Evolutionary conservation across 169 alveolate genomes (phyloP), one percentile per base, ranked within the genome.

Genomic region (Eimeria sp.): DNA sequence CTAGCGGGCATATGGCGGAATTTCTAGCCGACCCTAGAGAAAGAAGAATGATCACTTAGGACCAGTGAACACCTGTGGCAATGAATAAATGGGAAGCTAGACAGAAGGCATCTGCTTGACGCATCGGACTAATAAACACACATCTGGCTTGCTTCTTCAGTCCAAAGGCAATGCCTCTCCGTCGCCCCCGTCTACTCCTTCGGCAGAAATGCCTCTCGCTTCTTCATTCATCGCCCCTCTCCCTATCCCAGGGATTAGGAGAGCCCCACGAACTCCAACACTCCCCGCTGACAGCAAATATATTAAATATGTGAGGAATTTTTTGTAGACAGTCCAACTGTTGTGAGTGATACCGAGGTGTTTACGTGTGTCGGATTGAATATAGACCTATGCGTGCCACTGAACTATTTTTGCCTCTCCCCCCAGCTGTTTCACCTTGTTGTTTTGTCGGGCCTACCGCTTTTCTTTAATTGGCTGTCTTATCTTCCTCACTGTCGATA

Each of bases 251-350:
- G 93, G 93, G 14, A 87, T 87, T 62, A 52, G 93, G 68, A 87
- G 93, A 56, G 93, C 93, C 10, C 93, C 93, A 10, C 93, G 93
- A 46, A 87, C 93, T 18, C 93, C 93, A 58, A 87, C 93, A 64
- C 93, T 87, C 43, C 82, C 93, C 46, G 66, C 80, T 13, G 93
- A 87, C 60, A 87, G 93, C 82, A 60, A 60, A 49, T 87, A 20
- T 64, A 66, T 25, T 4, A 87, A 60, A 60, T 87, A 87, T 64
- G 93, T 87, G 40, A 43, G 93, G 25, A 37, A 4, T 40, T 40
- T 74, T 20, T 40, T 8, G 40, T n/a, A 37, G 20, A 40, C 33
- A 30, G 54, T 74, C 58, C 33, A 74, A 40, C 14, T 4, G 56
- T 74, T 40, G 18, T 14, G 49, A 43, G 27, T 71, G 30, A 37